phyloP scores from a whole-genome alignment of 352 stramenopile genomes.

The Globisporangium orthogonon region DNA sequence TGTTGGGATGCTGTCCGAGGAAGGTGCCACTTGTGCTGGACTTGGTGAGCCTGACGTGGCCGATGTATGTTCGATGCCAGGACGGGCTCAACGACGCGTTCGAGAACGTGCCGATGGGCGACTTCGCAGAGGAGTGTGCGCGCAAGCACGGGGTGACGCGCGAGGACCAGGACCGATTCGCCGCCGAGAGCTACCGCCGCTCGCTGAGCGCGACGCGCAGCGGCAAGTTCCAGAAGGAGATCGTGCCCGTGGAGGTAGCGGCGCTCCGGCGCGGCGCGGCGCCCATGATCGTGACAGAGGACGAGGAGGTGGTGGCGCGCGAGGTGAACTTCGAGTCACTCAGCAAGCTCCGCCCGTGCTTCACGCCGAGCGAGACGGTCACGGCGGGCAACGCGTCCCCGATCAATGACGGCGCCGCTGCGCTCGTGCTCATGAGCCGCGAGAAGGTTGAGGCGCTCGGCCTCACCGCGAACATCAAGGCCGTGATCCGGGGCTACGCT shows the following conservation, averaged over 20 bases:
- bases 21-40: no score
- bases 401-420: constrained; percentile 94
- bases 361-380: constrained; percentile 82
- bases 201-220: constrained; percentile 38
- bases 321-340: constrained; percentile 87
- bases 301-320: constrained; percentile 86
- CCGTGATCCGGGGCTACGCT: constrained; percentile 58
- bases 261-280: constrained; percentile 23
- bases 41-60: no score
- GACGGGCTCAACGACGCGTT: constrained; percentile 94
- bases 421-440: constrained; percentile 91
- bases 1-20: background rate
- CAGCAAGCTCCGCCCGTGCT: constrained; percentile 82
- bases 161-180: constrained; percentile 92
- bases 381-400: constrained; percentile 93
- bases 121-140: constrained; percentile 91
- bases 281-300: constrained; percentile 32
- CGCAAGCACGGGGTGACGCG: constrained; percentile 74
- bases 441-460: constrained; percentile 59
- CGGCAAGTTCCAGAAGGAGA: constrained; percentile 75
- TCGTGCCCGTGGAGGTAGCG: constrained; percentile 80
- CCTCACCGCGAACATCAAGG: constrained; percentile 43
- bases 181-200: constrained; percentile 88
- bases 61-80: constrained; percentile 17
- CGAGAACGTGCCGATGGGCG: constrained; percentile 93